phyloP scores from a whole-genome alignment of 257 asterid genomes.

The Knoxia roxburghii region DNA sequence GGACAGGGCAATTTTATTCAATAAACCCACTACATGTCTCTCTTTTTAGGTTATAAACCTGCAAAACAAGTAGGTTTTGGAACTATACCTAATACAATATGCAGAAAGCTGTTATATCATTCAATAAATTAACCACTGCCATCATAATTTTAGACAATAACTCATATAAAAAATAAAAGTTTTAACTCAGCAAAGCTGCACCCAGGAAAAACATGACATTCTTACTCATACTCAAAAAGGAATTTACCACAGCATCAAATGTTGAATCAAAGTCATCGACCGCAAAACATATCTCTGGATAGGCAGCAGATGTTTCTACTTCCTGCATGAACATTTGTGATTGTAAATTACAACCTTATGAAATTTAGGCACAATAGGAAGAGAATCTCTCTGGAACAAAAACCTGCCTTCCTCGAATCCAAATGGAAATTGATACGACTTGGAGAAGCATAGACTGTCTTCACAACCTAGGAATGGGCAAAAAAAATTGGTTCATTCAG shows the following conservation, averaged over 20 bases:
- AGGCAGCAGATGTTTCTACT: constrained; percentile 85
- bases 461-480: constrained; percentile 59
- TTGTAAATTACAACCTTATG: constrained; percentile 15
- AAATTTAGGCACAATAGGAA: constrained; percentile 6
- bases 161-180: neutral
- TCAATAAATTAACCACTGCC: neutral
- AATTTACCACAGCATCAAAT: constrained; percentile 89
- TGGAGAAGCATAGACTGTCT: constrained; percentile 98
- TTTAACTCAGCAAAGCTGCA: neutral
- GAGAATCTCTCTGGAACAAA: constrained; percentile 16
- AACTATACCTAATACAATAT: neutral
- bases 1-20: constrained; percentile 3
- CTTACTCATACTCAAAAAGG: neutral
- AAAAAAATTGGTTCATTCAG: constrained; percentile 3
- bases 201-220: neutral
- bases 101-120: neutral
- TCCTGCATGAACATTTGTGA: constrained; percentile 50
- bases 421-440: constrained; percentile 92
- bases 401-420: constrained; percentile 89
- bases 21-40: neutral
- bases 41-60: neutral
- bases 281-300: constrained; percentile 97
- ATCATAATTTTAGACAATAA: neutral
- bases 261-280: constrained; percentile 99
- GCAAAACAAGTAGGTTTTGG: neutral